These are phyloP conservation scores for Peltaster fructicola DNA, from an alignment of 2,329 filamentous ascomycete genomes.

Conservation along the genomic window DNA sequence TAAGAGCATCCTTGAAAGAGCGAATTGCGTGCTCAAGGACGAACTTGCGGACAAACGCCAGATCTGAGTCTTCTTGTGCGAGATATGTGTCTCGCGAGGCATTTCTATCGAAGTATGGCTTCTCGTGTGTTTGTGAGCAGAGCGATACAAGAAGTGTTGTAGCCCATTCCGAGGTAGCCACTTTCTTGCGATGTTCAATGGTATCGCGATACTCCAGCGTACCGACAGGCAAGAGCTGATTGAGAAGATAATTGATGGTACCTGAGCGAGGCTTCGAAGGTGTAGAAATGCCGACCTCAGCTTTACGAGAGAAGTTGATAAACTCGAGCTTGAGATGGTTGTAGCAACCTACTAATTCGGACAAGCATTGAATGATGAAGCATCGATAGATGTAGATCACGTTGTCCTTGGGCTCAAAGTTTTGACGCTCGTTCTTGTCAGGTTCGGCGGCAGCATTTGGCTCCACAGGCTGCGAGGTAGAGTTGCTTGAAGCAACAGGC, in stretches of 20 bases:
- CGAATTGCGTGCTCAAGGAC: conserved; percentile 85
- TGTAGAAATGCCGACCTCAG: conserved; percentile 64
- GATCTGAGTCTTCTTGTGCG: conserved; percentile 59
- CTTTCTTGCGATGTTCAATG: conserved; percentile 64
- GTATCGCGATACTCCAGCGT: conserved; percentile 56
- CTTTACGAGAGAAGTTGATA: conserved; percentile 94
- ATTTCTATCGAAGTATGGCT: conserved; percentile 36
- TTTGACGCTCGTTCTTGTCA: conserved; percentile 50
- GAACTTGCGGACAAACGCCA: conserved; percentile 85
- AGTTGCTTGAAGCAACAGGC: conserved; percentile 28
- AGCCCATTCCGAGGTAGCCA: conserved; percentile 69
- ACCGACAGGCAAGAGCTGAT: conserved; percentile 51
- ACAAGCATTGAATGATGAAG: conserved; percentile 80
- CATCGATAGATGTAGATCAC: conserved; percentile 94
- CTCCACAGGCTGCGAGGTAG: too few species aligned
- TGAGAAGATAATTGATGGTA: conserved; percentile 84
- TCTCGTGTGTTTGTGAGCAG: conserved; percentile 74
- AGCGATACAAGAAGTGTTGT: conserved; percentile 74
- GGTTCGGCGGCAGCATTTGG: conserved; percentile 20
- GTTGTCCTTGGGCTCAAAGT: conserved; percentile 83
- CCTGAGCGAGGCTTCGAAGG: conserved; percentile 88
- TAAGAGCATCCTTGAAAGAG: conserved; percentile 74
- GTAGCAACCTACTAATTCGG: conserved; percentile 80
- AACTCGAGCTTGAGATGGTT: conserved; percentile 94
- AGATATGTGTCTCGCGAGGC: conserved; percentile 36